Evolutionary conservation across 352 stramenopile genomes (phyloP).

Genomic region (Globisporangium okanoganense): DNA sequence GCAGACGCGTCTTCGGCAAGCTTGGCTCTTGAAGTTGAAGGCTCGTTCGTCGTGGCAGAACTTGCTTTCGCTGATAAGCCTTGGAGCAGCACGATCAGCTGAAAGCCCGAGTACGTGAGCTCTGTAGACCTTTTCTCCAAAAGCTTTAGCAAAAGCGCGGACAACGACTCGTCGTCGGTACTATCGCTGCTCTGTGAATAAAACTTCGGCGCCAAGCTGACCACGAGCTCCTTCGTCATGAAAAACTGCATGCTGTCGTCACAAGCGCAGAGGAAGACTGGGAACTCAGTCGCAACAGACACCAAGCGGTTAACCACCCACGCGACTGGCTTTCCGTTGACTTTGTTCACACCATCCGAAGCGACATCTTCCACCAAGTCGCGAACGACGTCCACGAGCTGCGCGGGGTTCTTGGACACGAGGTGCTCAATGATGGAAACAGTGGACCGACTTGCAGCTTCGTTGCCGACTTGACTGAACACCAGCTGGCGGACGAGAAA

Average conservation of each 20-base stretch:
- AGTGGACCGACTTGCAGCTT: constrained; percentile 8
- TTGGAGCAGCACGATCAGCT: constrained; percentile 43
- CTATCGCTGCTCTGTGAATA: background rate
- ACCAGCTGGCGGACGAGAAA: constrained; percentile 42
- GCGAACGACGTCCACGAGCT: constrained; percentile 47
- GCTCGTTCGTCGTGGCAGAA: background rate
- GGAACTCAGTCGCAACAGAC: constrained; percentile 28
- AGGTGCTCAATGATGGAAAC: constrained; percentile 43
- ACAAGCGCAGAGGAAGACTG: constrained; percentile 30
- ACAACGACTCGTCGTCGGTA: constrained; percentile 1
- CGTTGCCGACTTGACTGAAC: constrained; percentile 6
- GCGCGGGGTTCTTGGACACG: constrained; percentile 26
- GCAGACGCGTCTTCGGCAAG: constrained; percentile 21
- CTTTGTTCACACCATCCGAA: background rate
- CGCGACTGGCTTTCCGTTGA: background rate
- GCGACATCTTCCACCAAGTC: constrained; percentile 32
- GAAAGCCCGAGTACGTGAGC: constrained; percentile 37
- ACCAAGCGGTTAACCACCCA: constrained; percentile 28
- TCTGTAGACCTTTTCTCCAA: constrained; percentile 31
- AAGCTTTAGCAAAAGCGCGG: constrained; percentile 23
- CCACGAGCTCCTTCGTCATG: constrained; percentile 45
- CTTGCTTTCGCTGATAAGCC: constrained; percentile 14
- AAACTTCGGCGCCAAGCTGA: constrained; percentile 24
- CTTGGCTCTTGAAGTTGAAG: background rate
- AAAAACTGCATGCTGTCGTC: constrained; percentile 68